phyloP scores from a whole-genome alignment of 352 stramenopile species.

The Pythium apleroticum region DNA sequence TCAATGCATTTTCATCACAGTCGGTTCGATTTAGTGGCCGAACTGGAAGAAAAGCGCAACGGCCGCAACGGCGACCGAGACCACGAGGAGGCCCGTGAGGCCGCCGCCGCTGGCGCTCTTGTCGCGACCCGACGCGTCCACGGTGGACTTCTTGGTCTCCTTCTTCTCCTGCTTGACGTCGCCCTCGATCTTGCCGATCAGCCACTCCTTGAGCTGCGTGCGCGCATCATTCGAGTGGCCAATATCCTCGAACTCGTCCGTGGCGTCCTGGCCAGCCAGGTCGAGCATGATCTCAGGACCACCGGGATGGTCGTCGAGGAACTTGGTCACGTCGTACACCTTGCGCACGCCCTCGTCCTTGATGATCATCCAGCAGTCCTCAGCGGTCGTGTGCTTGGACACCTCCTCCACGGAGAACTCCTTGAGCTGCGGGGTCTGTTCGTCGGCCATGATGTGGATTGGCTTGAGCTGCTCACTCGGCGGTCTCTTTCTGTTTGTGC shows the following conservation, averaged over 20 bases:
- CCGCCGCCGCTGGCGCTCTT: slow-evolving; percentile 50
- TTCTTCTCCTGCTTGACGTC: slow-evolving; percentile 28
- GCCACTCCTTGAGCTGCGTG: slow-evolving; percentile 91
- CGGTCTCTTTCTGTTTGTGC: slow-evolving; percentile 6
- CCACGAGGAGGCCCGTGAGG: slow-evolving; percentile 44
- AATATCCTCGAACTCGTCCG: slow-evolving; percentile 96
- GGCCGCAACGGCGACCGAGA: slow-evolving; percentile 46
- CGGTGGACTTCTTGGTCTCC: slow-evolving; percentile 10
- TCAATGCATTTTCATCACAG: slow-evolving; percentile 2
- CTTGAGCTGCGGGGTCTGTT: slow-evolving; percentile 35
- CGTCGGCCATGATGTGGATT: slow-evolving; percentile 13
- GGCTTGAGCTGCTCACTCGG: not conserved
- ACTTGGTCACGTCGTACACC: slow-evolving; percentile 98
- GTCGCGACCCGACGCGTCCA: slow-evolving; percentile 19
- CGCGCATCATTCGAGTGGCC: slow-evolving; percentile 96
- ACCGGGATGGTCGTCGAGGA: slow-evolving; percentile 98
- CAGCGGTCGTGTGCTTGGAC: slow-evolving; percentile 70
- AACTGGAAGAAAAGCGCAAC: slow-evolving; percentile 70
- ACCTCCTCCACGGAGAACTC: slow-evolving; percentile 95
- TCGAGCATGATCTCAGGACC: slow-evolving; percentile 97
- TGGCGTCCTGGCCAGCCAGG: slow-evolving; percentile 91
- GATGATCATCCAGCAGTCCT: slow-evolving; percentile 89
- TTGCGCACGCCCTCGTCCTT: slow-evolving; percentile 72
- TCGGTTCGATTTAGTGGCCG: slow-evolving; percentile 17
- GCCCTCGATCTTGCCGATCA: slow-evolving; percentile 66